Base-by-base conservation (phyloP, 75 land plant genomes). In the Selaginella tamariscina region DNA sequence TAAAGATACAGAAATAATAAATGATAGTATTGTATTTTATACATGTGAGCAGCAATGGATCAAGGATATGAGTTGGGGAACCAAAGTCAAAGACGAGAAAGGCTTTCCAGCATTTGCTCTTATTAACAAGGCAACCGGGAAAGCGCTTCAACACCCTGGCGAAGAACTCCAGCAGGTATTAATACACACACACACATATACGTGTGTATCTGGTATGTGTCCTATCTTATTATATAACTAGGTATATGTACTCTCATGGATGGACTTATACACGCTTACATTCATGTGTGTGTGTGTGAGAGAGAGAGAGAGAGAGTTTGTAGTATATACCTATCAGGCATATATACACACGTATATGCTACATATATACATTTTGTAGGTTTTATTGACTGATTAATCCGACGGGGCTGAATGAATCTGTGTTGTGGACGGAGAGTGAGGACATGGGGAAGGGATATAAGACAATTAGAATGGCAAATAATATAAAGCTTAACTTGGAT, bases 91-190 rank as follows among this genome's bases (percentile, higher is more conserved):
- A 67, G 88, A 88, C 68, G 74, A 81, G 27, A 78, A 75, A 24
- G 86, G 88, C 0, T 77, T 31, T 24, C 91, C 91, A 1, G 55
- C 74, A 24, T 88, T 88, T 73, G 72, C 88, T 44, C 68, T 88
- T 55, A 80, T 88, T 24, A 83, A 88, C 54, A 85, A 85, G 56
- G 86, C 81, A 13, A 82, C 85, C 28, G 80, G 86, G 24, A 72
- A 79, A 65, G 86, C 89, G 1, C 54, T 88, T 22, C 72, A 81
- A 60, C 91, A 85, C 31, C 49, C 65, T 1, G 20, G 26, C 20
- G 75, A 27, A 23, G 26, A 56, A 22, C 21, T 33, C 11, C 54
- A 68, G 21, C 71, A 74, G 73, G 76, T 75, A 69, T 79, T 68
- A 2, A 79, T 76, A 33, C 76, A 65, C 54, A 32, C 72, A 27